Evolutionary conservation across 768 basidiomycete genomes (phyloP).

Genomic region (Symmetrospora coprosmae): DNA sequence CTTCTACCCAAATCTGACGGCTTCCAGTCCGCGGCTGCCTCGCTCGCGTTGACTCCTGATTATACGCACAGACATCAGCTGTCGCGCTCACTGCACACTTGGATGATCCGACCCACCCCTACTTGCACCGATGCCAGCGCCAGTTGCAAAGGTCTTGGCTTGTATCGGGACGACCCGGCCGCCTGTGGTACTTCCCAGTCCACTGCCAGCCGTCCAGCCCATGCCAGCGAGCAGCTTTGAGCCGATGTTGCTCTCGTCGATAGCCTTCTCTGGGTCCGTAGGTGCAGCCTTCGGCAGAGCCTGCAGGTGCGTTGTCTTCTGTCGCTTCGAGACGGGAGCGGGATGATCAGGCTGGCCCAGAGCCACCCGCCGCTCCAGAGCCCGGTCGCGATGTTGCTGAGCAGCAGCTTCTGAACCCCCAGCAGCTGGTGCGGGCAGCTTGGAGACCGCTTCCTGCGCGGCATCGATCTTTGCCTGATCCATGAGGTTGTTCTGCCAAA

Average conservation of each 20-base stretch:
- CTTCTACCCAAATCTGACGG: neutral
- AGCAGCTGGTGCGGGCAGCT: constrained; percentile 36
- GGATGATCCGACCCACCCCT: constrained; percentile 51
- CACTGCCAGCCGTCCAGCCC: constrained; percentile 88
- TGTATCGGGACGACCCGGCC: constrained; percentile 80
- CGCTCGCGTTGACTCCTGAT: no score
- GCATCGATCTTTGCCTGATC: constrained; percentile 41
- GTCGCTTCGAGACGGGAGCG: constrained; percentile 43
- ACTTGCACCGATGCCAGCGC: constrained; percentile 77
- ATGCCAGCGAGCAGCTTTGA: constrained; percentile 91
- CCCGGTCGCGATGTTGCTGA: constrained; percentile 85
- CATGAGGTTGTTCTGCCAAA: constrained; percentile 64
- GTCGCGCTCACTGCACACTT: neutral
- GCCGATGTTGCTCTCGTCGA: constrained; percentile 75
- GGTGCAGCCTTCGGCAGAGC: constrained; percentile 42
- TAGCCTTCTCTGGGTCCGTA: constrained; percentile 51
- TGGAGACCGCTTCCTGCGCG: constrained; percentile 45
- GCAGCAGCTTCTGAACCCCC: constrained; percentile 37
- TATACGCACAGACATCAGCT: no score
- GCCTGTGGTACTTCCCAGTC: constrained; percentile 65
- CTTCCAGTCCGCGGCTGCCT: no score
- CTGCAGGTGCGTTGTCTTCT: constrained; percentile 42
- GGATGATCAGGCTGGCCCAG: constrained; percentile 87
- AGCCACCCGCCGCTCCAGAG: constrained; percentile 72
- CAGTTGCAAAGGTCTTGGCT: constrained; percentile 60